Conservation (phyloP, 2,329 filamentous ascomycete species). For the Fusarium caatingaense region DNA sequence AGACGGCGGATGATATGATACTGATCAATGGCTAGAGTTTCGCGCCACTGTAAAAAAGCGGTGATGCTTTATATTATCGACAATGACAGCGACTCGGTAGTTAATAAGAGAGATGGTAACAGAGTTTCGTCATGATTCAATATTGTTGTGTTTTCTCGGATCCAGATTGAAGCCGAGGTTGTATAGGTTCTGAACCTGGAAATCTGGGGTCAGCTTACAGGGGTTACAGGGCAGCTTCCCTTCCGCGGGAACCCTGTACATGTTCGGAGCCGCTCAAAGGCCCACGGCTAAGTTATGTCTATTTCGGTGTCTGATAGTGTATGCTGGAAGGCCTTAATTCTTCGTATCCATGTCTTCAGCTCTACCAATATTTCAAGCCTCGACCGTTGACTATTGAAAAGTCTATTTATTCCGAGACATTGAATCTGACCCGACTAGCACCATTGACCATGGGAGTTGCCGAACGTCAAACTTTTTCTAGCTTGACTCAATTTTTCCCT, state of each 20-base stretch:
- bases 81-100: not conserved
- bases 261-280: not conserved
- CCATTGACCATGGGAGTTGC: not conserved
- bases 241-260: constrained; percentile 2
- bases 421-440: not conserved
- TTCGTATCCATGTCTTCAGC: not conserved
- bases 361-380: not conserved
- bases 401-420: constrained; percentile 10
- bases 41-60: constrained; percentile 23
- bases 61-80: not conserved
- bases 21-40: constrained; percentile 4
- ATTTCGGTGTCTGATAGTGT: not conserved
- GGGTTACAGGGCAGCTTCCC: not conserved
- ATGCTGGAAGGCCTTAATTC: not conserved
- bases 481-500: not conserved
- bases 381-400: constrained; percentile 19
- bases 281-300: not conserved
- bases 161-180: constrained; percentile 26
- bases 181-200: not conserved
- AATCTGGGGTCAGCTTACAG: constrained; percentile 33
- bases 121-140: constrained; percentile 11
- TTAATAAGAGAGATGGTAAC: not conserved
- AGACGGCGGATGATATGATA: not conserved
- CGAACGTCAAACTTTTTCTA: not conserved
- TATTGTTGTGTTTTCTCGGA: not conserved